These are phyloP conservation scores for Xylaria sp. DNA, from an alignment of 2,329 filamentous ascomycete genomes.

Conservation along the genomic window DNA sequence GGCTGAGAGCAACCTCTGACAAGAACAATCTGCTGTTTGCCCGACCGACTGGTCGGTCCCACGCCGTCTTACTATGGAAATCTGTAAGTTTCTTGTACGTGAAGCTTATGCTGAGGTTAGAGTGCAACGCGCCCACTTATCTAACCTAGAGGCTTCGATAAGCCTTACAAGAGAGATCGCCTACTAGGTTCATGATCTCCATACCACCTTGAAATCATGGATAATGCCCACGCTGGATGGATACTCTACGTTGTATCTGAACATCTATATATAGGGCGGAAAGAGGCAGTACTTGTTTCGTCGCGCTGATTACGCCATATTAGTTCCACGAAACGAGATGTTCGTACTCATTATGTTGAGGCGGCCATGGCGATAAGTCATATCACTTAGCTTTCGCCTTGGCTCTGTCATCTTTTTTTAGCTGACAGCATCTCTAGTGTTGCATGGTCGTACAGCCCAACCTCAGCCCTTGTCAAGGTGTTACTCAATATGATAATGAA, in stretches of 20 bases:
- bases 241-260: slow-evolving; percentile 24
- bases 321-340: slow-evolving; percentile 17
- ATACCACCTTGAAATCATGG: slow-evolving; percentile 15
- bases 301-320: slow-evolving; percentile 26
- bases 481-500: not conserved
- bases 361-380: slow-evolving; percentile 22
- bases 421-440: slow-evolving; percentile 25
- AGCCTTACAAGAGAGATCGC: slow-evolving; percentile 29
- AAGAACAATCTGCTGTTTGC: slow-evolving; percentile 16
- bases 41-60: not conserved
- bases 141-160: slow-evolving; percentile 9
- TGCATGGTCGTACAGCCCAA: slow-evolving; percentile 31
- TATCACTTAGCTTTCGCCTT: slow-evolving; percentile 23
- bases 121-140: slow-evolving; percentile 17
- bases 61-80: slow-evolving; percentile 11
- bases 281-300: slow-evolving; percentile 35
- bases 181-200: slow-evolving; percentile 27
- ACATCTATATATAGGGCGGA: slow-evolving; percentile 36
- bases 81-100: slow-evolving; percentile 9
- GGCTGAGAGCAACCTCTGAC: slow-evolving; percentile 27
- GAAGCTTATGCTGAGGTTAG: slow-evolving; percentile 19
- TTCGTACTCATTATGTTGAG: slow-evolving; percentile 13
- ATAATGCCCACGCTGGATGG: slow-evolving; percentile 18
- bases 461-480: slow-evolving; percentile 26
- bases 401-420: slow-evolving; percentile 34